Percentiles rank a stretch among this genome's conserved stretches.
phyloP scores from a whole-genome alignment of 129 eudicot species.

The Lonicera japonica region DNA sequence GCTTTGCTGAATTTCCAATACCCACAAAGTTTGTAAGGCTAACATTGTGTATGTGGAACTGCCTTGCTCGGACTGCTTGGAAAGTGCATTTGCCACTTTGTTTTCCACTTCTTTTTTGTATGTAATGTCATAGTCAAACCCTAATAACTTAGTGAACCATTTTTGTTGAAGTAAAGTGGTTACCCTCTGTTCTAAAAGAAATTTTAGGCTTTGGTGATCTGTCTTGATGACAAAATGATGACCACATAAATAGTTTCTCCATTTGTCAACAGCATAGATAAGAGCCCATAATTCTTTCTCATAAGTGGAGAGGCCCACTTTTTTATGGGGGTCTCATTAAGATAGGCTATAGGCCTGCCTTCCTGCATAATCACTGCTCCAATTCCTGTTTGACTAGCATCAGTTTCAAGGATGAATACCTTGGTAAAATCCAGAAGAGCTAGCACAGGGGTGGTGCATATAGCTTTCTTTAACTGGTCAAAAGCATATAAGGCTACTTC shows the following conservation, averaged over 20 bases:
- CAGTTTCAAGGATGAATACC: background rate
- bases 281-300: slow-evolving; percentile 8
- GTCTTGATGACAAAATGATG: background rate
- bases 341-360: background rate
- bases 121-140: background rate
- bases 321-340: background rate
- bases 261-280: background rate
- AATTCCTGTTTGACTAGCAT: background rate
- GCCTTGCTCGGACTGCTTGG: background rate
- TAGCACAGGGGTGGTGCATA: too few relatives aligned
- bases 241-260: background rate
- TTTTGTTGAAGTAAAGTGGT: background rate
- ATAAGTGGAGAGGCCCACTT: background rate
- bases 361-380: slow-evolving; percentile 13
- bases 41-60: too few relatives aligned
- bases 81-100: slow-evolving; percentile 6
- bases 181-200: background rate
- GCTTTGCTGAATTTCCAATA: too few relatives aligned
- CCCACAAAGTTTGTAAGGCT: too few relatives aligned
- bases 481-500: too few relatives aligned
- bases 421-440: too few relatives aligned
- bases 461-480: too few relatives aligned
- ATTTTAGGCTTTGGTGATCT: slow-evolving; percentile 8
- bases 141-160: slow-evolving; percentile 3
- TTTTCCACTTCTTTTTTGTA: slow-evolving; percentile 5